Evolutionary conservation across 2,329 filamentous ascomycete genomes (phyloP), one percentile per base, ranked within the genome.

Genomic region (Dothidotthia symphoricarpi): DNA sequence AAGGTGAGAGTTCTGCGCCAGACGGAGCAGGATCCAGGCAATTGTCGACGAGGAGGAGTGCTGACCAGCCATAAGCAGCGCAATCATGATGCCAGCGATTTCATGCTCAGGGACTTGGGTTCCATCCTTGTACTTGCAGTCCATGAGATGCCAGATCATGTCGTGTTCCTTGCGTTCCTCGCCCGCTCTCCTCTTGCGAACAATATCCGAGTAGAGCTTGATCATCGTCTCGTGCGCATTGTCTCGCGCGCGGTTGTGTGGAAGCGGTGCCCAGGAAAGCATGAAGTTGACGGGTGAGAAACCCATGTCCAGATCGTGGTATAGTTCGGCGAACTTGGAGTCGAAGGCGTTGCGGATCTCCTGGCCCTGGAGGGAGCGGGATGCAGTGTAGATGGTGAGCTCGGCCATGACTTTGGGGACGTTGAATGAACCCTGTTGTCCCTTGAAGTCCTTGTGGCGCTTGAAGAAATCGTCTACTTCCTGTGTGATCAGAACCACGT

Each of bases 41-140:
- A 81, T 83, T 26, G 86, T 90, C 14, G 87, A 88, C 3, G 88
- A 88, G 2, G 87, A 91, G 2, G 86, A 91, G 72, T 95, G 88
- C 65, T 95, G 88, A 39, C 88, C 88, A 42, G 87, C 88, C 88
- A 95, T 94, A 46, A 95, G 80, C 15, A 95, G 77, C 5, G 88
- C 88, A 67, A 95, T 95, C 86, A 95, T 91, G 80, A 95, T 91
- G 70, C 93, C 85, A 15, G 88, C 88, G 41, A 94, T 79, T 67
- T 95, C 88, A 57, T 85, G 77, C 61, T 95, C 88, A 12, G 88
- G 85, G n/a, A 94, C 76, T 5, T 75, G 75, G 26, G 74, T 81
- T 53, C 88, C 88, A 54, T 91, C 80, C 74, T 94, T 95, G 78
- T 95, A 95, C 16, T 74, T 77, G 55, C 83, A 88, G 54, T 81